Base-by-base conservation (phyloP, 2,329 filamentous ascomycete genomes). In the Grosmannia serpens region DNA sequence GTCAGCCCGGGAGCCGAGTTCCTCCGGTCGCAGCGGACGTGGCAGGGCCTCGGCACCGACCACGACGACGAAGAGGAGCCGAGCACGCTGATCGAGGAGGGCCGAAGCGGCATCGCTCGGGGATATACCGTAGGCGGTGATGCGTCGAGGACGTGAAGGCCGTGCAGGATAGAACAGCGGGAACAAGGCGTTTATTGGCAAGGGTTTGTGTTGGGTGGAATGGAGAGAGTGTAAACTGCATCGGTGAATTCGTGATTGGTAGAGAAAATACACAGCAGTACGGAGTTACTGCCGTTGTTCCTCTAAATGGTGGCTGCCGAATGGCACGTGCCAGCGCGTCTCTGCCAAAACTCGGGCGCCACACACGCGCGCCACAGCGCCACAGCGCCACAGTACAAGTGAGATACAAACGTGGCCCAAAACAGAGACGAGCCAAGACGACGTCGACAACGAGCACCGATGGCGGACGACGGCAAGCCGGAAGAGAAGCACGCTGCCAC, bases 1-100 rank as follows among this genome's bases (percentile, higher is more conserved):
- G 78, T 87, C n/a, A 97, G 92, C 52, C 94, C 94, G 0, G 94
- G 90, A 0, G 94, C 94, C 0, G 89, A 96, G 70, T 97, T 83
- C 65, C 74, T 99, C 62, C 82, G 86, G 35, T 88, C 86, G 4
- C 83, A 91, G 66, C 76, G 94, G 59, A 95, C 89, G 4, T 99
- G 94, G 94, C 87, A 87, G 67, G 94, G 94, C 0, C 73, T 99
- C 27, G 94, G 94, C 0, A 95, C 84, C 62, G 94, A 99, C 69
- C 95, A 35, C 17, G 52, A 60, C 46, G 57, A 61, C 5, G 63
- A 61, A 17, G 60, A 60, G 57, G 73, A 55, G 35, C 53, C 75
- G n/a, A 75, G 87, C 58, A 85, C 87, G 1, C 70, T 82, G 22
- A 81, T 99, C 59, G 90, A 96, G 68, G 85, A 96, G 71, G 94